Base-by-base conservation (phyloP, 345 rosid genomes). In the Aquilaria malaccensis region DNA sequence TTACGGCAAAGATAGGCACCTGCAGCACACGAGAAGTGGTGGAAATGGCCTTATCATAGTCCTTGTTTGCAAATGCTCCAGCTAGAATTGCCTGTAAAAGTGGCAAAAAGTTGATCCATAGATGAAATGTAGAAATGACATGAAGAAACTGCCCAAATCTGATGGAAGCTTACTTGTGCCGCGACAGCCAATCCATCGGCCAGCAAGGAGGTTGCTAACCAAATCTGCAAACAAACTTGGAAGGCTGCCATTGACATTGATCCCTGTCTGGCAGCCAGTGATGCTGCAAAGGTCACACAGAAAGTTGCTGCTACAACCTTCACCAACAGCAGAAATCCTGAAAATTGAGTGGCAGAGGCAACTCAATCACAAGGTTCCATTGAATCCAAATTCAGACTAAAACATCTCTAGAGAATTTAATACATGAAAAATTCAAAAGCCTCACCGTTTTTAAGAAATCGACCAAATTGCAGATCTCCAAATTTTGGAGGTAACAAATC, bases 131-230 rank as follows among this genome's bases (percentile, higher is more conserved):
- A n/a, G 55, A 10, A 29, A 47, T 13, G 3, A 10, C 4, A 33
- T 43, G 3, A 52, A 3, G 30, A 48, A 65, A 13, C 7, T 56
- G 32, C 9, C 33, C 61, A n/a, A 52, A 63, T 45, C 31, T 45
- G 12, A 30, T 41, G 10, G 64, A 63, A 59, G 61, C 78, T 74
- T 68, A 85, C 92, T 77, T 83, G 89, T 53, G 81, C 90, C n/a
- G 90, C 83, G 43, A 82, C 82, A 9, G 86, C 90, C 56, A 84
- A 72, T 52, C 90, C 90, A 60, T 87, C 90, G 15, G 94, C 87
- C 1, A 86, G 94, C 65, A 84, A 81, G n/a, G 89, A 86, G 7
- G 86, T 68, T 13, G 87, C 68, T 72, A 86, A 49, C 94, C 89
- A 82, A 60, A 84, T 70, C 71, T 86, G 94, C 80, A 87, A 77